Evolutionary conservation across 2,329 filamentous ascomycete genomes (phyloP), one percentile per base, ranked within the genome.

Genomic region (Tothia fuscella): DNA sequence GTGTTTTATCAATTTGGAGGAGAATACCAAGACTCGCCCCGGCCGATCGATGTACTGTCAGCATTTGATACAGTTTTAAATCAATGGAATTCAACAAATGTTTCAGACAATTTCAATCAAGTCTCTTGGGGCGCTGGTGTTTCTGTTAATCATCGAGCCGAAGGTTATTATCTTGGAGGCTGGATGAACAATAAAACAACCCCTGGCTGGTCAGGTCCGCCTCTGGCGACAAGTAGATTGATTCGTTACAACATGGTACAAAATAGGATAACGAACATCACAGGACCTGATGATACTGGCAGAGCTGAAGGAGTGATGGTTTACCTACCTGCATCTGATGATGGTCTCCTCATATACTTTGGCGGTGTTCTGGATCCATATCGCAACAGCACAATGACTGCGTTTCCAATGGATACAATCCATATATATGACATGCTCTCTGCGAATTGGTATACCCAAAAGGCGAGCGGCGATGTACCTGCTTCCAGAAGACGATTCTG

Each of bases 1-100:
- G 64, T 68, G 32, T 67, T 81, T 38, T 80, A 77, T 52, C 61
- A 76, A 2, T 80, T 72, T 50, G 77, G 76, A 9, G 77, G 77
- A 34, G 71, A 78, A 47, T 46, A 56, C 44, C 58, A 62, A 28
- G 53, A 64, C 1, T 70, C 71, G 41, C 58, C 58, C 17, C 25
- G 22, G 25, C 9, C 24, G 12, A 22, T 32, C 16, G 38, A 40
- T n/a, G 25, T 20, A 16, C 65, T 80, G 21, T 76, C 71, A 57
- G 61, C 64, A 4, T 80, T 76, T 56, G 76, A 80, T 48, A 62
- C 70, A 5, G 50, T 76, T 25, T 59, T 71, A 42, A 59, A 78
- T 46, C 58, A 66, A 25, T 80, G 77, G 76, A 64, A 73, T 34
- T 57, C 56, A 5, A 63, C 70, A 1, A 50, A 51, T 12, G 46